Evolutionary conservation across 129 eudicot genomes (phyloP).

Genomic region (Flaveria bidentis): DNA sequence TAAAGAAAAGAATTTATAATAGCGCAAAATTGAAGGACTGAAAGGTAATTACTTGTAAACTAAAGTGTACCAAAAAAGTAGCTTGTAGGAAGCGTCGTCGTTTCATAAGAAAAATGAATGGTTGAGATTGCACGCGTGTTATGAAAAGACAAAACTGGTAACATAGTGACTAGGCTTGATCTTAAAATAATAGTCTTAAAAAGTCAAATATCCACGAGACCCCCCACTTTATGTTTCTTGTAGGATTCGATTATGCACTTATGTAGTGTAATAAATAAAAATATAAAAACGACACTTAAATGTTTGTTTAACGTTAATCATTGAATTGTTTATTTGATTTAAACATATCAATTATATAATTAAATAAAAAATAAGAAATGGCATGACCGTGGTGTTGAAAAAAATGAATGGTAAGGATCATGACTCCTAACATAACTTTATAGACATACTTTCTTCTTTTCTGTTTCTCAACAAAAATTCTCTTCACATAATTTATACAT

Average conservation of each 20-base stretch:
- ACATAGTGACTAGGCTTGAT: constrained; percentile 34
- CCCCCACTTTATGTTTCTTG: constrained; percentile 30
- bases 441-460: too few species aligned
- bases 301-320: constrained; percentile 16
- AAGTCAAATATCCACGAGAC: constrained; percentile 32
- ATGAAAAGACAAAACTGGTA: constrained; percentile 24
- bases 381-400: background rate
- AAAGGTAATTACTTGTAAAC: background rate
- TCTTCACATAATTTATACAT: too few species aligned
- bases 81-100: constrained; percentile 31
- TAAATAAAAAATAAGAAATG: background rate
- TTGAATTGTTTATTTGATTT: background rate
- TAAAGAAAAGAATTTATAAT: background rate
- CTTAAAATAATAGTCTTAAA: constrained; percentile 20
- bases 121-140: constrained; percentile 40
- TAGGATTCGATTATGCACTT: constrained; percentile 31
- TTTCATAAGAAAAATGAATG: constrained; percentile 36
- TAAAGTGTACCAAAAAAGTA: constrained; percentile 18
- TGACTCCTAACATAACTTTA: too few species aligned
- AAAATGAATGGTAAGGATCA: too few species aligned
- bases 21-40: constrained; percentile 18
- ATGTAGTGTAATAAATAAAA: background rate
- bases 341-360: background rate
- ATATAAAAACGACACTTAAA: background rate
- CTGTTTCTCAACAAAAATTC: too few species aligned